Percentiles rank a stretch among this genome's conserved stretches.
Conservation (phyloP, 1,139 yeast genomes). For the Yamadazyma atmosphaerica region DNA sequence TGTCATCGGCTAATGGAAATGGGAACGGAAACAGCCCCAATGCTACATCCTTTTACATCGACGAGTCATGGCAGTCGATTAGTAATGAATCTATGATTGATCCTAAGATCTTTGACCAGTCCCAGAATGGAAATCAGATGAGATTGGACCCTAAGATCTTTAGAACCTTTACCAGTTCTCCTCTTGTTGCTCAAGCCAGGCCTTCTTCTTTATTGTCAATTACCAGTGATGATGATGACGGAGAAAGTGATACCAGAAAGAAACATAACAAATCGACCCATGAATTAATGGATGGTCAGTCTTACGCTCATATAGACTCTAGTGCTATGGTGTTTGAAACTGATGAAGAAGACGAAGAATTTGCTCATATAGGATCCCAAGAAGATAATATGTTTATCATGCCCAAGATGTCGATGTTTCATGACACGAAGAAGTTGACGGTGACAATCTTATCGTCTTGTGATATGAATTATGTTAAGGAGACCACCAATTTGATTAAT, state of each 20-base stretch:
- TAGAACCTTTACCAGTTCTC: slow-evolving; percentile 17
- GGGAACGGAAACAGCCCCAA: neutral
- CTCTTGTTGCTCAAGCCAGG: slow-evolving; percentile 10
- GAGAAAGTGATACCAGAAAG: slow-evolving; percentile 19
- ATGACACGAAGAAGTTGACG: slow-evolving; percentile 4
- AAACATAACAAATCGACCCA: slow-evolving; percentile 13
- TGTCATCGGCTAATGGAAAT: slow-evolving; percentile 11
- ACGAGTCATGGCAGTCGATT: slow-evolving; percentile 25
- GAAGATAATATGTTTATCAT: slow-evolving; percentile 32
- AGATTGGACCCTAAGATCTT: slow-evolving; percentile 4
- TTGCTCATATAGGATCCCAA: slow-evolving; percentile 6
- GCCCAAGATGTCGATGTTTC: slow-evolving; percentile 27
- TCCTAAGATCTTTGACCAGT: slow-evolving; percentile 3
- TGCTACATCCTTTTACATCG: slow-evolving; percentile 2
- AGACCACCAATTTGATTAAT: slow-evolving; percentile 23
- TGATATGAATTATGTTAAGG: slow-evolving; percentile 17
- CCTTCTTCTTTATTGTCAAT: slow-evolving; percentile 24
- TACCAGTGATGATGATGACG: slow-evolving; percentile 25
- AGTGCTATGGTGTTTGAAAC: slow-evolving; percentile 43
- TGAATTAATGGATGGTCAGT: neutral
- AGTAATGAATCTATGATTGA: slow-evolving; percentile 12
- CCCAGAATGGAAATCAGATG: slow-evolving; percentile 1
- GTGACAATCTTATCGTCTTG: slow-evolving; percentile 22
- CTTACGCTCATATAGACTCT: slow-evolving; percentile 4
- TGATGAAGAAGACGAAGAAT: slow-evolving; percentile 38